Conservation (phyloP, 2,329 filamentous ascomycete species). For the Sclerotinia subarctica region DNA sequence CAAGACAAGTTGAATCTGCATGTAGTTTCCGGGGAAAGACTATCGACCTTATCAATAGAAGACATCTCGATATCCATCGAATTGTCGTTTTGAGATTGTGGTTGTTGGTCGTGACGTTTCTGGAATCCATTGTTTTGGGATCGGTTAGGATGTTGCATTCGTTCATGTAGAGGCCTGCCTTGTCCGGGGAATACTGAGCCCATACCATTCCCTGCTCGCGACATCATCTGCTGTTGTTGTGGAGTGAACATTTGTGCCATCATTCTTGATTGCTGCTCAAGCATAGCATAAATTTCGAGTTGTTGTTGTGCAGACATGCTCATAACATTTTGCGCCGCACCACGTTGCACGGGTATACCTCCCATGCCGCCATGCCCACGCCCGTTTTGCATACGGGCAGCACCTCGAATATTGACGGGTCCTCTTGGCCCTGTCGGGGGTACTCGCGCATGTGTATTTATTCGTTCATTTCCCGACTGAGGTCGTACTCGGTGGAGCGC, state of each 20-base stretch:
- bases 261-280: conserved; percentile 84
- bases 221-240: conserved; percentile 44
- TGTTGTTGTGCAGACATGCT: conserved; percentile 64
- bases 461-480: conserved; percentile 69
- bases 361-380: conserved; percentile 46
- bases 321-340: conserved; percentile 45
- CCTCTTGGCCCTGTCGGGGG: conserved; percentile 68
- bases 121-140: conserved; percentile 27
- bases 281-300: conserved; percentile 70
- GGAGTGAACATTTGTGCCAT: conserved; percentile 63
- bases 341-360: conserved; percentile 43
- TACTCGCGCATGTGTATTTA: conserved; percentile 72
- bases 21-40: conserved; percentile 62
- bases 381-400: conserved; percentile 44
- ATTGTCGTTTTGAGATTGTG: conserved; percentile 27
- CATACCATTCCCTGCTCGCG: conserved; percentile 43
- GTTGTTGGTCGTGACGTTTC: conserved; percentile 29
- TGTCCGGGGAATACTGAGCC: conserved; percentile 44
- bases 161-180: conserved; percentile 69
- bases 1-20: conserved; percentile 91
- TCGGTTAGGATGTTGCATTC: conserved; percentile 50
- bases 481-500: conserved; percentile 76
- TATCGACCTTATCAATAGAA: conserved; percentile 48
- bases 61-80: conserved; percentile 62
- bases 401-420: conserved; percentile 41